phyloP scores from a whole-genome alignment of 495 filamentous ascomycete species.

The Penicillium chermesinum region DNA sequence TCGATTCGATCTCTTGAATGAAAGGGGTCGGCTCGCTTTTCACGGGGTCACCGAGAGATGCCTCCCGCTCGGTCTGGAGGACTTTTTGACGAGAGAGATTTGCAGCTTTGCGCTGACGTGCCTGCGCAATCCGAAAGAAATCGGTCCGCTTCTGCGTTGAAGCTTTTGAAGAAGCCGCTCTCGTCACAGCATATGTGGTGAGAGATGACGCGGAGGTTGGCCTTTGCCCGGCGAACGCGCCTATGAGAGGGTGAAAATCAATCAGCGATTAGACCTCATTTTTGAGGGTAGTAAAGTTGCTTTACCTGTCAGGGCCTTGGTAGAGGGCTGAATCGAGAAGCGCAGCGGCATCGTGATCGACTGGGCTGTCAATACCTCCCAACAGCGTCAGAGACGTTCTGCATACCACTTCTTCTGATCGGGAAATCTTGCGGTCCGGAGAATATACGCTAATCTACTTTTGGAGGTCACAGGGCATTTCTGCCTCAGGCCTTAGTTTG shows the following conservation, averaged over 20 bases:
- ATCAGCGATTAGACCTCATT: neutral
- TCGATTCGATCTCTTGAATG: slow-evolving; percentile 69
- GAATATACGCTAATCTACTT: slow-evolving; percentile 26
- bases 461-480: neutral
- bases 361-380: slow-evolving; percentile 10
- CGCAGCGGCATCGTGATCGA: slow-evolving; percentile 64
- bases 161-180: slow-evolving; percentile 36
- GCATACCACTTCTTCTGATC: slow-evolving; percentile 21
- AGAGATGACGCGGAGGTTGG: slow-evolving; percentile 29
- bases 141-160: slow-evolving; percentile 35
- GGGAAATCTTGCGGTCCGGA: slow-evolving; percentile 31
- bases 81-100: slow-evolving; percentile 68
- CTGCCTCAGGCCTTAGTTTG: slow-evolving; percentile 13
- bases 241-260: slow-evolving; percentile 19
- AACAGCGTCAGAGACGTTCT: slow-evolving; percentile 20
- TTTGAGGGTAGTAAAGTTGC: slow-evolving; percentile 17
- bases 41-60: slow-evolving; percentile 67
- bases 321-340: slow-evolving; percentile 58
- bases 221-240: slow-evolving; percentile 28
- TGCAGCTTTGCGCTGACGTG: slow-evolving; percentile 70
- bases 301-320: slow-evolving; percentile 61
- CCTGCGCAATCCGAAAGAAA: slow-evolving; percentile 52
- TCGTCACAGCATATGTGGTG: slow-evolving; percentile 27
- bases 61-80: slow-evolving; percentile 56
- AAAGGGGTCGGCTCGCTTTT: slow-evolving; percentile 75